Conservation (phyloP, 1,284 basidiomycete genomes). For the Leccinum fuscescens region DNA sequence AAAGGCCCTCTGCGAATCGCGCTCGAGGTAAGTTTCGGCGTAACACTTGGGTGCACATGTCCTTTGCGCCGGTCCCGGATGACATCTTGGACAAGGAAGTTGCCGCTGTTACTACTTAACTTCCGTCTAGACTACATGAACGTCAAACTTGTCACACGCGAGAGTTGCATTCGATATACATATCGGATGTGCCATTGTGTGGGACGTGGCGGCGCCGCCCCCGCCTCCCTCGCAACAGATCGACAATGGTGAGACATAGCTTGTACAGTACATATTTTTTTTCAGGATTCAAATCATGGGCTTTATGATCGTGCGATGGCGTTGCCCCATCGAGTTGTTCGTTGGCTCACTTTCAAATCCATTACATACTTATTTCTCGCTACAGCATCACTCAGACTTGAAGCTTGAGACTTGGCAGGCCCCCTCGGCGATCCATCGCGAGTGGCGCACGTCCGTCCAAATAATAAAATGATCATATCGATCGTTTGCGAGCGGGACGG, state of each 20-base stretch:
- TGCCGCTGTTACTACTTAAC: not conserved
- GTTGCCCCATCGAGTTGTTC: not conserved
- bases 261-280: not conserved
- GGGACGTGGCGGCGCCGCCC: not conserved
- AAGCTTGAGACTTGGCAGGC: not conserved
- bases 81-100: not conserved
- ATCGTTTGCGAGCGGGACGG: not conserved
- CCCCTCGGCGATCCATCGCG: constrained; percentile 2
- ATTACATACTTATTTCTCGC: not conserved
- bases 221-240: not conserved
- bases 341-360: not conserved
- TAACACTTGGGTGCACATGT: not conserved
- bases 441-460: not conserved
- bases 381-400: not conserved
- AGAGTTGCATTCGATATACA: not conserved
- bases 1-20: not conserved
- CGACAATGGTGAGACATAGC: not conserved
- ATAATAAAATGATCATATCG: not conserved
- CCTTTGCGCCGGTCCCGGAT: not conserved
- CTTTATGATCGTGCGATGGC: not conserved
- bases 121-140: not conserved
- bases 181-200: too few relatives aligned
- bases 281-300: not conserved
- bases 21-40: not conserved
- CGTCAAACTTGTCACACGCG: not conserved